Conservation (phyloP, 176 grass and related monocot genomes). For the Dendrocalamus sinicus region DNA sequence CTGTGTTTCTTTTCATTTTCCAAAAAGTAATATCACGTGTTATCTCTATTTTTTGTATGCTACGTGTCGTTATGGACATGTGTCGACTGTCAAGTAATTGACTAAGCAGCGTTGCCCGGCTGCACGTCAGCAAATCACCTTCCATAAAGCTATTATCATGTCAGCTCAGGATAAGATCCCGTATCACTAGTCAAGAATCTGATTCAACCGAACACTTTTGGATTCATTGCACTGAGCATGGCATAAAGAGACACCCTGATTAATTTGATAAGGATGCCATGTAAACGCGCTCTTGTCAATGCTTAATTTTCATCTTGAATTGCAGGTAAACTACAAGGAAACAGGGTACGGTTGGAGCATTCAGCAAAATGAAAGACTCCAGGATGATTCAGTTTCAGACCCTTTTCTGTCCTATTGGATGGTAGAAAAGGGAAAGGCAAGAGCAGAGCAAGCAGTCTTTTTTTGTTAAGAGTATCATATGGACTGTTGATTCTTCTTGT, state of each 20-base stretch:
- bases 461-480: constrained; percentile 39
- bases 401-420: constrained; percentile 40
- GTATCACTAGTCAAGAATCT: constrained; percentile 22
- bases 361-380: background rate
- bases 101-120: constrained; percentile 18
- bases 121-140: constrained; percentile 34
- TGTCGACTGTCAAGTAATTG: constrained; percentile 26
- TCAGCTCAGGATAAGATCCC: constrained; percentile 32
- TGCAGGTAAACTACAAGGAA: constrained; percentile 31
- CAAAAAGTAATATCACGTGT: constrained; percentile 22
- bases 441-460: constrained; percentile 20
- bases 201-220: background rate
- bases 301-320: background rate
- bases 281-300: constrained; percentile 23
- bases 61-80: background rate
- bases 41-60: background rate
- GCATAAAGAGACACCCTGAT: background rate
- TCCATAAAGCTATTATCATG: constrained; percentile 41
- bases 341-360: background rate
- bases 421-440: constrained; percentile 15
- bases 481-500: constrained; percentile 30
- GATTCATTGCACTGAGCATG: background rate
- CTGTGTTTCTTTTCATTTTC: constrained; percentile 8
- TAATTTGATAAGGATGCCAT: background rate
- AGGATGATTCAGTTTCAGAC: constrained; percentile 43